Evolutionary conservation across 257 asterid species (phyloP).

Genomic region (Cruciata laevipes): DNA sequence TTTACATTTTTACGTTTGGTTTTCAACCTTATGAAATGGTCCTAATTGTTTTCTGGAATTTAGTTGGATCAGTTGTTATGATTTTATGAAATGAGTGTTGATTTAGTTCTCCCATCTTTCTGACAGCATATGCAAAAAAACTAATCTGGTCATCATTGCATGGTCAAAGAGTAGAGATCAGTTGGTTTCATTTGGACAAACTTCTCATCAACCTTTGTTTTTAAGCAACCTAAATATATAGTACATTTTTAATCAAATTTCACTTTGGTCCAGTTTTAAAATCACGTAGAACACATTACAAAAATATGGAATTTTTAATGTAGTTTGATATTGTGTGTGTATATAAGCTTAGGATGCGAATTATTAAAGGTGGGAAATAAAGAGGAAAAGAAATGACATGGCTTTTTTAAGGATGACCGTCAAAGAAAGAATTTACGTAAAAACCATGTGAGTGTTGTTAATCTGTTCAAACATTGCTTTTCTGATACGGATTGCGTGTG

Average conservation of each 20-base stretch:
- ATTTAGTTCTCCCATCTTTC: neutral
- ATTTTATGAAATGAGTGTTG: neutral
- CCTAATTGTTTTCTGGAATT: neutral
- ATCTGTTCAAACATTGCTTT: constrained; percentile 27
- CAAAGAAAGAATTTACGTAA: constrained; percentile 17
- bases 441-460: constrained; percentile 14
- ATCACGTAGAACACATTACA: too few relatives aligned
- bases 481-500: constrained; percentile 38
- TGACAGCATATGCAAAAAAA: neutral
- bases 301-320: too few relatives aligned
- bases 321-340: too few relatives aligned
- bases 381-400: constrained; percentile 6
- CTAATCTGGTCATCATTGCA: neutral
- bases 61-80: neutral
- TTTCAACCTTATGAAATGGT: too few relatives aligned
- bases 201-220: neutral
- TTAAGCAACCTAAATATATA: constrained; percentile 1
- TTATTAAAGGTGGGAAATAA: constrained; percentile 5
- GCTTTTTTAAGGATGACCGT: constrained; percentile 13
- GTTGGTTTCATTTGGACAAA: constrained; percentile 10
- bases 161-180: constrained; percentile 13
- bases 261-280: neutral
- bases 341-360: constrained; percentile 9
- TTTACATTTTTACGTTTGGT: too few relatives aligned
- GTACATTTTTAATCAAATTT: too few relatives aligned